Conservation (phyloP, 2,329 filamentous ascomycete genomes). For the Aspergillaceae sp. region DNA sequence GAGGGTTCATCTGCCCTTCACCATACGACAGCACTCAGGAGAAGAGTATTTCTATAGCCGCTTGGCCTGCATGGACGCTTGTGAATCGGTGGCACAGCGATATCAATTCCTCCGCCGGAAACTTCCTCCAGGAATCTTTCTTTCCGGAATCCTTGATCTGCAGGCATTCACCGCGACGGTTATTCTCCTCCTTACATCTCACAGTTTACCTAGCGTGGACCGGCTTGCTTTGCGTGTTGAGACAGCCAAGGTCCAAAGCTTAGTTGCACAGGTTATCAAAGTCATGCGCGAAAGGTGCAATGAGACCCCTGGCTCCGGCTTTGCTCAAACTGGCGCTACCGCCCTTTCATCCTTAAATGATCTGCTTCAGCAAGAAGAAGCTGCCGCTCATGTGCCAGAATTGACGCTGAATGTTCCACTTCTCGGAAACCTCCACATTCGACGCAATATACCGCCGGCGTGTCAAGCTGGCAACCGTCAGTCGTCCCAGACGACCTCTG, state of each 20-base stretch:
- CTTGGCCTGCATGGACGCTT: conserved; percentile 11
- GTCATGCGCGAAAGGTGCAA: conserved; percentile 6
- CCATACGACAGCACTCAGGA: conserved; percentile 5
- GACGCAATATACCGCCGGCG: conserved; percentile 5
- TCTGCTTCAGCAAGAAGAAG: conserved; percentile 7
- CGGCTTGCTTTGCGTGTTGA: too few species aligned
- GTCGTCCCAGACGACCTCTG: too few species aligned
- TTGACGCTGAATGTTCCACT: conserved; percentile 11
- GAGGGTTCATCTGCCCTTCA: conserved; percentile 9
- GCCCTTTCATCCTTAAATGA: conserved; percentile 6
- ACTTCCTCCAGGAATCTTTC: conserved; percentile 8
- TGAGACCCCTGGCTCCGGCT: conserved; percentile 2
- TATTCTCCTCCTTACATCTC: conserved; percentile 8
- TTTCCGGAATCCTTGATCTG: conserved; percentile 8
- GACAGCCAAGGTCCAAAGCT: background rate
- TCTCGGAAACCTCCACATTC: conserved; percentile 10
- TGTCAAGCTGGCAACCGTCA: background rate
- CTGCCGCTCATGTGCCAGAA: background rate
- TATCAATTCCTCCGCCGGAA: conserved; percentile 8
- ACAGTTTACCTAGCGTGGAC: background rate
- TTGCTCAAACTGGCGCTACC: conserved; percentile 4
- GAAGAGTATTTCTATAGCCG: conserved; percentile 10
- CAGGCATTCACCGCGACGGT: conserved; percentile 10
- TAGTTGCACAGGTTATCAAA: conserved; percentile 5
- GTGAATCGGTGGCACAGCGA: conserved; percentile 6